Conservation (phyloP, 192 early-diverging fungal species). For the Umbelopsis sp. region DNA sequence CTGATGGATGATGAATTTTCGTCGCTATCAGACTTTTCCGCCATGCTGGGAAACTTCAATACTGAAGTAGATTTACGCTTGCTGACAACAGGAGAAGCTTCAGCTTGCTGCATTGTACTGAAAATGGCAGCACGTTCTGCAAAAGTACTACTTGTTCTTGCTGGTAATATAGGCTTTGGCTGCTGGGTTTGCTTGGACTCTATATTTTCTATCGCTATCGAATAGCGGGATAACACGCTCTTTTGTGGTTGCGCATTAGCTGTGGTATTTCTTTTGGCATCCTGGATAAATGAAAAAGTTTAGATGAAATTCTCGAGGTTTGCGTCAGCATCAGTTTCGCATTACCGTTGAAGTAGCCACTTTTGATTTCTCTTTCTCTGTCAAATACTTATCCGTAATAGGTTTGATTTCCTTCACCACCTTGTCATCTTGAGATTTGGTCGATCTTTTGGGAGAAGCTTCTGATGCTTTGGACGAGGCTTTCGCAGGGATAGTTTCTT, state of each 20-base stretch:
- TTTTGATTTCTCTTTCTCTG: too few species aligned
- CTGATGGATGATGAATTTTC: neutral
- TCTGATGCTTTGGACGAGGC: too few species aligned
- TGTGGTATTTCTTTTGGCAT: neutral
- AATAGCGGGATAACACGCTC: slow-evolving; percentile 2
- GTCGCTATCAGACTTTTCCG: neutral
- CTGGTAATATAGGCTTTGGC: neutral
- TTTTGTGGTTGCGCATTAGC: neutral
- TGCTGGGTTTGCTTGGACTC: neutral
- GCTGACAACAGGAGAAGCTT: neutral
- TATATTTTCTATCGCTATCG: neutral
- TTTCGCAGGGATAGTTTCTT: too few species aligned
- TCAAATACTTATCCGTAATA: too few species aligned
- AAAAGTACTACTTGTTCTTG: neutral
- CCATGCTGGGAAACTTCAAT: neutral
- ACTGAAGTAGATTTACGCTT: neutral
- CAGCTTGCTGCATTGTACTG: neutral
- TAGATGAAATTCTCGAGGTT: too few species aligned
- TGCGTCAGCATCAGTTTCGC: too few species aligned
- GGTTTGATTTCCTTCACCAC: too few species aligned
- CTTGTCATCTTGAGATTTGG: too few species aligned
- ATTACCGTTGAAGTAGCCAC: too few species aligned
- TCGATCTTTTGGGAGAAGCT: too few species aligned
- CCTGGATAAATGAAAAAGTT: too few species aligned
- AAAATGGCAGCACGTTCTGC: slow-evolving; percentile 11